These are phyloP conservation scores for Angomonas ambiguus DNA, from an alignment of 208 protist genomes.

Conservation along the genomic window DNA sequence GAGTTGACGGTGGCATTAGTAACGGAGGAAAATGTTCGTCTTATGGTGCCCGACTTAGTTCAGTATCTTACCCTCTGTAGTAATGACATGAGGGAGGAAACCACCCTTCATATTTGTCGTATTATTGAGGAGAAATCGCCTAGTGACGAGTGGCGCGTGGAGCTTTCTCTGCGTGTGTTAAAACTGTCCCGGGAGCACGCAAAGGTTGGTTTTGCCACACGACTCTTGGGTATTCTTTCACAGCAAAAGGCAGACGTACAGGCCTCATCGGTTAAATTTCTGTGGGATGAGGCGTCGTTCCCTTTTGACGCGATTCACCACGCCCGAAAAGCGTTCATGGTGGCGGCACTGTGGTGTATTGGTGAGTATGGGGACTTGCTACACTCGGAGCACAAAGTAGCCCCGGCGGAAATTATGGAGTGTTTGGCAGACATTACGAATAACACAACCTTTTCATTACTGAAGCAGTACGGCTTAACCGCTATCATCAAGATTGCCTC, in stretches of 20 bases:
- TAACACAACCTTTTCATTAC: constrained; percentile 53
- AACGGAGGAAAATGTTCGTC: constrained; percentile 89
- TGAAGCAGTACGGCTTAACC: constrained; percentile 93
- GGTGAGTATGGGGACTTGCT: constrained; percentile 96
- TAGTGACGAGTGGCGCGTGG: constrained; percentile 95
- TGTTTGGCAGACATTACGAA: constrained; percentile 67
- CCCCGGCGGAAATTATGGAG: constrained; percentile 39
- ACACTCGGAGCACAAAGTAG: constrained; percentile 14
- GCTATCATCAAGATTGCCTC: constrained; percentile 93
- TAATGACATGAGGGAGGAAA: constrained; percentile 92
- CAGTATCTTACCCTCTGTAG: constrained; percentile 91
- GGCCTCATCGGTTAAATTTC: constrained; percentile 71
- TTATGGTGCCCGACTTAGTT: constrained; percentile 94
- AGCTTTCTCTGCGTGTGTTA: constrained; percentile 94
- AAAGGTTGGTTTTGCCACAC: constrained; percentile 58
- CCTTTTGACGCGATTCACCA: constrained; percentile 74
- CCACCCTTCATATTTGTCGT: constrained; percentile 90
- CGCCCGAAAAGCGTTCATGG: constrained; percentile 84
- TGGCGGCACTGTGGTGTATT: constrained; percentile 93
- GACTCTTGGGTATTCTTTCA: constrained; percentile 89
- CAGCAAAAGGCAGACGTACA: constrained; percentile 85
- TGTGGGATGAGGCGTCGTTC: constrained; percentile 86
- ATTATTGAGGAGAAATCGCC: constrained; percentile 92
- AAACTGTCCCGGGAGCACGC: constrained; percentile 68
- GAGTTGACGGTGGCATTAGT: constrained; percentile 97